Conservation (phyloP, 2,329 filamentous ascomycete genomes). For the Aureobasidium sp. region DNA sequence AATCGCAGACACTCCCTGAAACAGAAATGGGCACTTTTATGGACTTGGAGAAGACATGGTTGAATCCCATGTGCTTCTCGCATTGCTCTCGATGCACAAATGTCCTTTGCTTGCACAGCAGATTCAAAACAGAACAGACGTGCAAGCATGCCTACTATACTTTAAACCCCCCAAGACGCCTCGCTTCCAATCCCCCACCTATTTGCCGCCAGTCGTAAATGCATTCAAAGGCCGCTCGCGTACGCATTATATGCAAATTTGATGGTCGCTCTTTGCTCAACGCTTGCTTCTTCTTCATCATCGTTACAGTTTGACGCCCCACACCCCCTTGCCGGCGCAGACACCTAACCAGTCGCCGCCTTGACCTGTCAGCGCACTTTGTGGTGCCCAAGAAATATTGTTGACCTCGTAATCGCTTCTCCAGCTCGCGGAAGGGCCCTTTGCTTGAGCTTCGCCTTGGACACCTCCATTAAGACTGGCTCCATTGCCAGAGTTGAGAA, state of each 20-base stretch:
- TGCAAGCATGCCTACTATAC: conserved; percentile 9
- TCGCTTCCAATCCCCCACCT: conserved; percentile 1
- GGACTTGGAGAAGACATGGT: background rate
- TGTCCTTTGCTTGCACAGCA: background rate
- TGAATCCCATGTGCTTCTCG: background rate
- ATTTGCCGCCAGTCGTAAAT: conserved; percentile 3
- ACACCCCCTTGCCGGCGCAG: conserved; percentile 71
- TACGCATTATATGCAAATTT: conserved; percentile 13
- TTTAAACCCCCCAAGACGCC: conserved; percentile 1
- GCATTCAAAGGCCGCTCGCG: background rate
- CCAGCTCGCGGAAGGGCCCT: conserved; percentile 71
- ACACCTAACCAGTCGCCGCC: conserved; percentile 79
- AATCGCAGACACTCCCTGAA: background rate
- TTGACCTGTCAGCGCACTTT: conserved; percentile 58
- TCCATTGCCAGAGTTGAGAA: conserved; percentile 55
- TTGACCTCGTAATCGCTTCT: conserved; percentile 80
- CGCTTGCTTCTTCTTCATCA: background rate
- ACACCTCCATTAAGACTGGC: conserved; percentile 15
- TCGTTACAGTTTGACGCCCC: conserved; percentile 58
- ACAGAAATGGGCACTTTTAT: background rate
- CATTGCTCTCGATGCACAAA: background rate
- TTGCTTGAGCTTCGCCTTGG: conserved; percentile 37
- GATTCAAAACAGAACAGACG: background rate
- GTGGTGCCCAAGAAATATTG: conserved; percentile 79
- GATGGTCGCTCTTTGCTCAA: background rate